Conservation (phyloP, 2,329 filamentous ascomycete genomes). For the Clonostachys sp. region DNA sequence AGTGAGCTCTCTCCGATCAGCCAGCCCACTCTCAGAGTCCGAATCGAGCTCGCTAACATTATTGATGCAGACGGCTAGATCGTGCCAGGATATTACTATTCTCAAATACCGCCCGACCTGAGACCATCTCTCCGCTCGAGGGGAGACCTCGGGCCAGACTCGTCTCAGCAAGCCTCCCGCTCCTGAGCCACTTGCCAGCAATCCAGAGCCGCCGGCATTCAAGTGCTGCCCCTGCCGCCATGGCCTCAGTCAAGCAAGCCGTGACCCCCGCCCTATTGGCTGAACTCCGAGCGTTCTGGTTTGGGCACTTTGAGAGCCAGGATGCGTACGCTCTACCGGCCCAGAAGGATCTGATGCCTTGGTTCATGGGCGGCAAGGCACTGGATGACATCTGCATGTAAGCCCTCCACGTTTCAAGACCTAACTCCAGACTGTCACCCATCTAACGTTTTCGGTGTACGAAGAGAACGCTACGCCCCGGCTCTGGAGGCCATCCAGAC, state of each 20-base stretch:
- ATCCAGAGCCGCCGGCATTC: neutral
- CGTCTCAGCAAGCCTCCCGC: too few relatives aligned
- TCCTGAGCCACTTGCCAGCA: too few relatives aligned
- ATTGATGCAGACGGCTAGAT: too few relatives aligned
- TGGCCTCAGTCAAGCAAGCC: conserved; percentile 6
- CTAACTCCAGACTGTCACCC: neutral
- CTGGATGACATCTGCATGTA: conserved; percentile 28
- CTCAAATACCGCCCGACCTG: too few relatives aligned
- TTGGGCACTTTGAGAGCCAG: conserved; percentile 20
- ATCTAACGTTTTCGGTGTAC: neutral
- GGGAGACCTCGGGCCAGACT: too few relatives aligned
- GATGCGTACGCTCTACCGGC: conserved; percentile 17
- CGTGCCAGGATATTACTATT: too few relatives aligned
- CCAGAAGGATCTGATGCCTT: conserved; percentile 16
- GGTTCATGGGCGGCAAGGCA: conserved; percentile 25
- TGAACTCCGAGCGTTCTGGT: conserved; percentile 29
- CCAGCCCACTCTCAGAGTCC: too few relatives aligned
- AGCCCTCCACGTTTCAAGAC: neutral
- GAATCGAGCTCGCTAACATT: too few relatives aligned
- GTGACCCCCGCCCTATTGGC: conserved; percentile 21
- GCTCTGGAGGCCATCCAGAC: conserved; percentile 23
- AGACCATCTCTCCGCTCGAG: too few relatives aligned
- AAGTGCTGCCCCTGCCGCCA: conserved; percentile 2
- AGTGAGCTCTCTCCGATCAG: too few relatives aligned
- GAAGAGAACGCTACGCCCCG: conserved; percentile 18